Evolutionary conservation across 106 monocot genomes (phyloP).

Genomic region (Iris macrosiphon): DNA sequence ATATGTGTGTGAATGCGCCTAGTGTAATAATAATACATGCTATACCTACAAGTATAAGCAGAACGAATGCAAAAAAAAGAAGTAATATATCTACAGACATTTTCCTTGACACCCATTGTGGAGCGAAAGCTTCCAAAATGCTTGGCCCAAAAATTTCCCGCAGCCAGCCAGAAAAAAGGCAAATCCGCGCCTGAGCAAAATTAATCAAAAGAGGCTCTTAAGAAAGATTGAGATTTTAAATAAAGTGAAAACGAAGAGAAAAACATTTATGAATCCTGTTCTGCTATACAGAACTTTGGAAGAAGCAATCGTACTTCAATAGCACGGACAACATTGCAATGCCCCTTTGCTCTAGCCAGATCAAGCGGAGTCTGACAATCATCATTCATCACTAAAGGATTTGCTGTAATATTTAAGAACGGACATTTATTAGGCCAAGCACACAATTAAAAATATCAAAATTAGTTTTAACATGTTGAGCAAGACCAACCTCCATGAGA

Average conservation of each 20-base stretch:
- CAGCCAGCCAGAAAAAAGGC: conserved; percentile 81
- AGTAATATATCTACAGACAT: conserved; percentile 42
- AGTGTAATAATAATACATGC: no score
- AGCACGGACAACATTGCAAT: conserved; percentile 69
- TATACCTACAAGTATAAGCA: no score
- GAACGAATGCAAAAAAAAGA: no score
- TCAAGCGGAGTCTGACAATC: conserved; percentile 90
- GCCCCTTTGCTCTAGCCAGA: conserved; percentile 76
- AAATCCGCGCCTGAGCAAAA: conserved; percentile 51
- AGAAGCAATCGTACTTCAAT: conserved; percentile 58
- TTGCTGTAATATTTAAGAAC: conserved; percentile 33
- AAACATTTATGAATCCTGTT: no score
- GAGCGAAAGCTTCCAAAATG: conserved; percentile 62
- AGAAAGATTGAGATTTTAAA: no score
- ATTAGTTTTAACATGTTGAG: neutral
- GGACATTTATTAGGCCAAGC: neutral
- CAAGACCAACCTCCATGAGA: conserved; percentile 61
- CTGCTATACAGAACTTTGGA: no score
- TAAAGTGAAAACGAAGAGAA: no score
- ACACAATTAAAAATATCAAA: neutral
- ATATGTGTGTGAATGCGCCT: no score
- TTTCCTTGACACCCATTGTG: conserved; percentile 67
- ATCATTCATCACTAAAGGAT: conserved; percentile 73
- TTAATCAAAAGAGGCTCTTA: conserved; percentile 3
- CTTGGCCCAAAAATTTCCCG: conserved; percentile 69